Base-by-base conservation (phyloP, 345 rosid species). In the Lepidium didymum region DNA sequence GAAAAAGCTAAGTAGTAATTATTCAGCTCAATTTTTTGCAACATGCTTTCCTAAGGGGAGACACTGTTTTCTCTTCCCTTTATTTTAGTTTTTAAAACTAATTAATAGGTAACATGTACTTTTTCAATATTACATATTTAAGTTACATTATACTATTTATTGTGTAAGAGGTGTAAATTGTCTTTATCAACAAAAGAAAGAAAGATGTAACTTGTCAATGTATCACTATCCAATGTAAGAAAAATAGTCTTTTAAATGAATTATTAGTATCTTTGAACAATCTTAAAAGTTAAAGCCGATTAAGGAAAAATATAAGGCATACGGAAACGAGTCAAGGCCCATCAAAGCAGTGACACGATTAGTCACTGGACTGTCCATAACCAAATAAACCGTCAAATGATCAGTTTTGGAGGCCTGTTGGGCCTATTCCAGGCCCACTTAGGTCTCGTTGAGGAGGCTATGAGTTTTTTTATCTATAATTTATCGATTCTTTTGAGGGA, bases 41-140 rank as follows among this genome's bases (percentile, higher is more conserved):
- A 74, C 69, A 74, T 74, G 78, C 69, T 60, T 74, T 68, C 74
- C 21, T 18, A 74, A 45, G 31, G 78, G 74, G 78, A 74, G 78
- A 74, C 78, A 74, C 73, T 61, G 53, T 74, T 74, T 74, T 37
- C 43, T 74, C 55, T n/a, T 10, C 56, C 40, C 55, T 59, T 67
- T 50, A 53, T 66, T 15, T 51, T 23, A 23, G 25, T 10, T 59
- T 67, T 55, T 33, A 34, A 58, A 58, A 40, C 5, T 31, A 7
- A 21, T 42, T 50, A 53, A 62, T 44, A 35, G 63, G 56, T 29
- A 56, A 45, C 35, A 13, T 23, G 51, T 63, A 12, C 3, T 72
- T 25, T 55, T 62, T 44, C 18, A 63, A 13, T 59, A 23, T 19
- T 19, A 16, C 10, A 1, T 40, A 41, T 37, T 7, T 5, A 43